Base-by-base conservation (phyloP, 2,329 filamentous ascomycete species). In the Chaetothyriales sp. region DNA sequence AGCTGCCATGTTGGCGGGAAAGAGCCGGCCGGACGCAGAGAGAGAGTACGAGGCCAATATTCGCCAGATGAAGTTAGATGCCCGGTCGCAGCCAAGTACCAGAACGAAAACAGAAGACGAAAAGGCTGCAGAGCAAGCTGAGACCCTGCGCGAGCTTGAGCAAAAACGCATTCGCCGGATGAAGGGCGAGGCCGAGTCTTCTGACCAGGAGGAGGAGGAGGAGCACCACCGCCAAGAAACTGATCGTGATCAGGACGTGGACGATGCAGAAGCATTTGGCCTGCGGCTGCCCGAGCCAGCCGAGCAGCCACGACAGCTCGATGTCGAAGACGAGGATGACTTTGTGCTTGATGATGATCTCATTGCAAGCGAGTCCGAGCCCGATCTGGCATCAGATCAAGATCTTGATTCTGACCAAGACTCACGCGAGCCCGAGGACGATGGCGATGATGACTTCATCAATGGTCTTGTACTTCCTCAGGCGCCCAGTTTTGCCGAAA, bases 51-150 rank as follows among this genome's bases (percentile, higher is more conserved):
- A 98, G 64, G 72, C 85, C 51, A 77, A 87, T 50, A 74, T 97
- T 40, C 85, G 84, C 62, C 82, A 92, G 65, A 75, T 97, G 65
- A 82, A 87, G 10, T 82, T 84, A 62, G 92, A 98, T 63, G 83
- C 84, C 62, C 81, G 88, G 64, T 88, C 92, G 1, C 80, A 86
- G 60, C 92, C 92, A 5, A 84, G 87, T 1, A 84, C 92, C 59
- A 82, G 88, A 56, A 94, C 87, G 1, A 94, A 94, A 75, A 95
- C 89, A 0, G 86, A 87, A 44, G 89, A 95, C 61, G 89, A 95
- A 66, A 83, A 80, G 65, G 80, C 80, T 1, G 81, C 81, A 58
- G 86, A 89, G 61, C 85, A 94, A 62, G 85, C 86, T 0, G 76
- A 81, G 59, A 78, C 82, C 51, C 69, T 97, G 53, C 84, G 84